A percentile compares a stretch with the other conserved stretches of the same genome.
These are phyloP conservation scores for Dentipellis sp. DNA, from an alignment of 768 basidiomycete genomes.

Conservation along the genomic window DNA sequence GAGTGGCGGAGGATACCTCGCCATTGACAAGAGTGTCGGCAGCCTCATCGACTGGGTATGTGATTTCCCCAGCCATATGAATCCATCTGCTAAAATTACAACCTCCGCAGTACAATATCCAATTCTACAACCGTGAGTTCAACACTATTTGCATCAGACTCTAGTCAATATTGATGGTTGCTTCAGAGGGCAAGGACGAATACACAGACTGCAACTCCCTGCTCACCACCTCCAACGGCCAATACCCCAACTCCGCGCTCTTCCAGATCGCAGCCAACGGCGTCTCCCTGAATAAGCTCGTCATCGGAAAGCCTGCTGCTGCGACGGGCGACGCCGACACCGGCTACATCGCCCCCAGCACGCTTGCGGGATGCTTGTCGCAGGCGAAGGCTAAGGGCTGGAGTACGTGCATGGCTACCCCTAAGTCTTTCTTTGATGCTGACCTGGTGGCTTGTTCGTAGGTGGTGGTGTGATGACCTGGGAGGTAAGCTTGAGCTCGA, in stretches of 20 bases:
- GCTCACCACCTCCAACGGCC: conserved; percentile 28
- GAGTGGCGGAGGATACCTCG: conserved; percentile 32
- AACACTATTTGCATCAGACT: neutral
- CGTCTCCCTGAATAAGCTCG: conserved; percentile 51
- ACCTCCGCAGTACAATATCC: conserved; percentile 30
- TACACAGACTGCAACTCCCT: conserved; percentile 31
- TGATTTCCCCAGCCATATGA: neutral
- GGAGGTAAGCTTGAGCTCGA: neutral
- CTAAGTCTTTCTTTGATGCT: neutral
- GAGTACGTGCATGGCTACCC: conserved; percentile 33
- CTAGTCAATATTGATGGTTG: neutral
- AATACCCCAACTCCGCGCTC: conserved; percentile 34
- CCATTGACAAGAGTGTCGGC: conserved; percentile 29
- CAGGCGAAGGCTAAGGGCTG: conserved; percentile 55
- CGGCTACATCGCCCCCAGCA: conserved; percentile 47
- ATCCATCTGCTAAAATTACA: neutral
- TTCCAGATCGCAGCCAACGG: conserved; percentile 48
- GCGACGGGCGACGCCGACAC: conserved; percentile 29
- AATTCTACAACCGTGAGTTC: conserved; percentile 30
- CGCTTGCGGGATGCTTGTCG: conserved; percentile 47
- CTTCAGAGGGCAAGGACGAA: conserved; percentile 26
- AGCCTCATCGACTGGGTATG: conserved; percentile 36
- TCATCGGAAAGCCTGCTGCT: conserved; percentile 66
- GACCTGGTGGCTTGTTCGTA: neutral
- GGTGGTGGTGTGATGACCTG: conserved; percentile 6